phyloP scores from a whole-genome alignment of 1,139 yeast genomes.

The Candida labiduridarum region DNA sequence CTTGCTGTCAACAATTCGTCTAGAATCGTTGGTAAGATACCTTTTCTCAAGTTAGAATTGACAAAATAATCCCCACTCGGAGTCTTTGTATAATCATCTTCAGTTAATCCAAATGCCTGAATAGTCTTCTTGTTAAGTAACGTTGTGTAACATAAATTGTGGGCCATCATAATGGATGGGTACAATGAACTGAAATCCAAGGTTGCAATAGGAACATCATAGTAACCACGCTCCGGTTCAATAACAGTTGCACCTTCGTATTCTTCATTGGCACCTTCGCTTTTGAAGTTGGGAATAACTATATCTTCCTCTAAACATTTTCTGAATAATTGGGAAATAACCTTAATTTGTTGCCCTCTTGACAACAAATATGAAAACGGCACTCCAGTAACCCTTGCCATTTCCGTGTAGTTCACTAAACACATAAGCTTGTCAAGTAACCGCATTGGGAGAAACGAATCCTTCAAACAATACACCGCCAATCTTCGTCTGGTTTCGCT shows the following conservation, averaged over 20 bases:
- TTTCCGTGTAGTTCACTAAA: constrained; percentile 93
- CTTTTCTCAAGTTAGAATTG: constrained; percentile 69
- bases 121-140: constrained; percentile 71
- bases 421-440: constrained; percentile 93
- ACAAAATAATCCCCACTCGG: constrained; percentile 95
- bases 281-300: constrained; percentile 86
- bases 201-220: constrained; percentile 96
- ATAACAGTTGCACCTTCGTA: constrained; percentile 99
- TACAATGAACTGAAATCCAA: constrained; percentile 96
- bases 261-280: constrained; percentile 84
- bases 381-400: constrained; percentile 99
- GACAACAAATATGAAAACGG: constrained; percentile 88
- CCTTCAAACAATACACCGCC: constrained; percentile 96
- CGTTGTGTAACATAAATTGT: constrained; percentile 94
- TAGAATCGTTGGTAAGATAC: constrained; percentile 88
- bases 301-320: constrained; percentile 85
- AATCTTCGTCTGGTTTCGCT: constrained; percentile 90
- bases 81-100: constrained; percentile 80
- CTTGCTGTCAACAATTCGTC: constrained; percentile 89
- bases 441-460: constrained; percentile 89
- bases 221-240: constrained; percentile 94
- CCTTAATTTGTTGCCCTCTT: constrained; percentile 97
- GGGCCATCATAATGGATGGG: constrained; percentile 99
- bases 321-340: constrained; percentile 90
- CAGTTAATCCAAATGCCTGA: constrained; percentile 60